Evolutionary conservation across 306 rosid genomes (phyloP), one percentile per base, ranked within the genome.

Genomic region (Citrullus mucosospermus): DNA sequence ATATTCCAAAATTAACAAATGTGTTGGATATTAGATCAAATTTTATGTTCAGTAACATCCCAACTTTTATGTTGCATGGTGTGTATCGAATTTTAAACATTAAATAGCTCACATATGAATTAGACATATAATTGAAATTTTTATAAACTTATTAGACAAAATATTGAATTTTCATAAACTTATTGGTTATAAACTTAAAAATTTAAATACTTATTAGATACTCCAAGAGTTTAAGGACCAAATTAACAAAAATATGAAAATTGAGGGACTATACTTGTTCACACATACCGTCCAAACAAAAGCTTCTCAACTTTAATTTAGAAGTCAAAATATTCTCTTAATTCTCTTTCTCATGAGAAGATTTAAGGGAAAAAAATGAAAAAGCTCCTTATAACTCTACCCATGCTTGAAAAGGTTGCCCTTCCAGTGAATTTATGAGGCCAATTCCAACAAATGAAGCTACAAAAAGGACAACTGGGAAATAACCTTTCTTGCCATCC

Each of bases 371-470:
- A 20, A 32, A 32, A 32, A 32, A 32, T 9, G 6, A 43, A 43
- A 41, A 43, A 8, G 10, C 9, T 18, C 65, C 39, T 61, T 6
- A n/a, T 9, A 67, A n/a, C 4, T 39, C 3, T 67, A 3, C 8
- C 30, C 74, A 67, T 67, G 74, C 74, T 67, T 67, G 74, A 67
- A 67, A 67, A 67, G 74, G 53, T 41, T 41, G 53, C 22, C 4
- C 22, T 14, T 41, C 17, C 10, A 9, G 53, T 67, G 74, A 41
- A n/a, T 20, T 39, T 39, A 18, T 10, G 32, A 67, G 17, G 51
- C 32, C 32, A 39, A 39, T 67, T 67, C 17, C 74, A 39, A 18
- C 74, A 63, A 63, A 63, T 41, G 69, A 63, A 6, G n/a, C 69
- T 14, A 63, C 43, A 39, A 39, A 67, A 67, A 18, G 6, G 74